Base-by-base conservation (phyloP, 257 asterid genomes). In the Sherardia arvensis region DNA sequence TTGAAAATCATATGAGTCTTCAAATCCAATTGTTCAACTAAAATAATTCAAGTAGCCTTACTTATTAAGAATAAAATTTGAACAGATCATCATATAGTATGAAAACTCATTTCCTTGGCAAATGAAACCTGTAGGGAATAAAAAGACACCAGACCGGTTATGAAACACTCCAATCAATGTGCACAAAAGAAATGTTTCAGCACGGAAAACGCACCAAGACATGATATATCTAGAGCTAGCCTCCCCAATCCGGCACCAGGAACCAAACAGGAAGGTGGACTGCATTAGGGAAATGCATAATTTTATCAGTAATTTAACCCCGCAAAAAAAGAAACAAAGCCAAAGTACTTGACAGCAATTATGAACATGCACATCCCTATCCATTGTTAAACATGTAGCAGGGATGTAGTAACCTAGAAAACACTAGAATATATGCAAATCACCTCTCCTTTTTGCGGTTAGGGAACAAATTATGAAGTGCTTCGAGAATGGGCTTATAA, bases 211-310 rank as follows among this genome's bases (percentile, higher is more conserved):
- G 61, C 77, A 92, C 99, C 99, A 67, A 80, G 78, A 73, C 88
- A 77, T 69, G 99, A 92, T 65, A 92, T 92, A 77, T 92, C 99
- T 66, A 92, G 80, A 59, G 99, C 99, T 71, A 92, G 81, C 73
- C 99, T 87, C 71, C 96, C 99, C 70, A 92, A 96, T 81, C 99
- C 99, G 72, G 99, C 99, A 65, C 99, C 99, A 66, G 99, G 99
- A 63, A 92, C 94, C 79, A 92, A 81, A 66, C 97, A 92, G 32
- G 94, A 71, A 53, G 97, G 95, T 69, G 98, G 94, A 71, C 96
- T 89, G 75, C 51, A 61, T n/a, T 49, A 72, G 66, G 78, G 54
- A 71, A 71, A 47, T 71, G 57, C 23, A 57, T 64, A 25, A 51
- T 61, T 55, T 61, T 65, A 64, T 71, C 66, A 80, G 79, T 62